A percentile compares a stretch with the other conserved stretches of the same genome.
These are phyloP conservation scores for Gossypium turneri DNA, from an alignment of 345 rosid genomes.

Conservation along the genomic window DNA sequence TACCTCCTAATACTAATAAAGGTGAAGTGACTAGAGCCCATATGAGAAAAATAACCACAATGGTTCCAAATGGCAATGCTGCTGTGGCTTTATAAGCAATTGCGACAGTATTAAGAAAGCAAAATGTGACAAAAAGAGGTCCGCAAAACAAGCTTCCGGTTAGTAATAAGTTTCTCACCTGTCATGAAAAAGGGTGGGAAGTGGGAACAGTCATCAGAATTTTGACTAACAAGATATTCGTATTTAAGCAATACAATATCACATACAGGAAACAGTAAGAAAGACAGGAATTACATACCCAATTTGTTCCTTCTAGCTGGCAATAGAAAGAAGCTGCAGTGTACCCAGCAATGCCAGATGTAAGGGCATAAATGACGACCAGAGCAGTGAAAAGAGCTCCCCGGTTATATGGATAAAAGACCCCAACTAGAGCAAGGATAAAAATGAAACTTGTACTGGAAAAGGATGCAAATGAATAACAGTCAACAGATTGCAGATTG, in stretches of 20 bases:
- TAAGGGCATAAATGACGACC: constrained; percentile 55
- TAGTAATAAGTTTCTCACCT: constrained; percentile 46
- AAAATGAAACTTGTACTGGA: constrained; percentile 39
- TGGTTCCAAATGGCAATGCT: constrained; percentile 50
- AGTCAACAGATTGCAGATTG: constrained; percentile 2
- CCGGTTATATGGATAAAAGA: constrained; percentile 54
- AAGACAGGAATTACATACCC: constrained; percentile 25
- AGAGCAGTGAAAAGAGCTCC: constrained; percentile 48
- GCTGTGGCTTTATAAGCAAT: constrained; percentile 53
- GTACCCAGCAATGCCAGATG: constrained; percentile 54
- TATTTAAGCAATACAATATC: background rate
- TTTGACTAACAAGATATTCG: background rate
- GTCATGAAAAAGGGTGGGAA: constrained; percentile 12
- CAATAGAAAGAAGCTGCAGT: constrained; percentile 45
- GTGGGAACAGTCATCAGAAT: background rate
- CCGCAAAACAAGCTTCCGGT: constrained; percentile 44
- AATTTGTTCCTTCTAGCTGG: constrained; percentile 50
- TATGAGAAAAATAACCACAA: constrained; percentile 48
- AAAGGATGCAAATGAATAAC: background rate
- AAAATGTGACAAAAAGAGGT: constrained; percentile 45
- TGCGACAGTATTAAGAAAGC: constrained; percentile 49
- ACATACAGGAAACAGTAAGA: background rate
- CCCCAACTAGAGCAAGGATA: constrained; percentile 46
- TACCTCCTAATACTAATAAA: constrained; percentile 47
- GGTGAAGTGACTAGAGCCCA: constrained; percentile 52